Conservation (phyloP, 2,329 filamentous ascomycete genomes). For the Penicillium sp. region DNA sequence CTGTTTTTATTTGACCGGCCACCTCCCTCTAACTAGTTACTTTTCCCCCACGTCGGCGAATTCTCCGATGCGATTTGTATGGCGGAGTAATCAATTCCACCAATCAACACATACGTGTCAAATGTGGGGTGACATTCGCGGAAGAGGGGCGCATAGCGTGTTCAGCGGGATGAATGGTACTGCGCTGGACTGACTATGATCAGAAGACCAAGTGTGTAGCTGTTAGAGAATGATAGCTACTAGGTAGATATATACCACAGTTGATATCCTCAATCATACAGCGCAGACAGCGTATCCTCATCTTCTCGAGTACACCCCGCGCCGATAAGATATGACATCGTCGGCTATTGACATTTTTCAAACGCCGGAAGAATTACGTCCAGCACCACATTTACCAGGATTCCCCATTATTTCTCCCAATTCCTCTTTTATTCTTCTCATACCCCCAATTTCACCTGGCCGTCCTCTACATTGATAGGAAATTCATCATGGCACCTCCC, state of each 20-base stretch:
- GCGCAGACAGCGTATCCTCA: neutral
- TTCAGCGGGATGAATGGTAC: neutral
- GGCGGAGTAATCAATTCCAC: slow-evolving; percentile 22
- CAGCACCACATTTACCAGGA: slow-evolving; percentile 11
- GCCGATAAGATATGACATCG: slow-evolving; percentile 23
- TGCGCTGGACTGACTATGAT: neutral
- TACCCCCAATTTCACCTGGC: neutral
- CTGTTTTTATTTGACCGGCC: slow-evolving; percentile 5
- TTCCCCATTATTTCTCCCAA: slow-evolving; percentile 6
- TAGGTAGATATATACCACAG: neutral
- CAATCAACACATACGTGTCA: slow-evolving; percentile 9
- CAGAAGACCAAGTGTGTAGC: neutral
- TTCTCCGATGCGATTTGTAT: slow-evolving; percentile 19
- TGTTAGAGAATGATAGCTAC: neutral
- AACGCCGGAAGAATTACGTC: slow-evolving; percentile 28
- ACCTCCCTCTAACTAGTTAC: neutral
- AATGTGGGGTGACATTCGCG: slow-evolving; percentile 19
- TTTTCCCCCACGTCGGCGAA: slow-evolving; percentile 24
- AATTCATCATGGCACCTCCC: slow-evolving; percentile 54
- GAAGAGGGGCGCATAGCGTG: neutral
- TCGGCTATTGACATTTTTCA: slow-evolving; percentile 31
- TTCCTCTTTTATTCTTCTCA: slow-evolving; percentile 5
- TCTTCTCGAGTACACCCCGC: neutral
- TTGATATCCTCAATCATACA: neutral
- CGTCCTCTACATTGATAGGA: neutral